Percentiles rank a stretch among this genome's conserved stretches.
Evolutionary conservation across 169 alveolate genomes (phyloP).

Genomic region (Plasmodium adleri): DNA sequence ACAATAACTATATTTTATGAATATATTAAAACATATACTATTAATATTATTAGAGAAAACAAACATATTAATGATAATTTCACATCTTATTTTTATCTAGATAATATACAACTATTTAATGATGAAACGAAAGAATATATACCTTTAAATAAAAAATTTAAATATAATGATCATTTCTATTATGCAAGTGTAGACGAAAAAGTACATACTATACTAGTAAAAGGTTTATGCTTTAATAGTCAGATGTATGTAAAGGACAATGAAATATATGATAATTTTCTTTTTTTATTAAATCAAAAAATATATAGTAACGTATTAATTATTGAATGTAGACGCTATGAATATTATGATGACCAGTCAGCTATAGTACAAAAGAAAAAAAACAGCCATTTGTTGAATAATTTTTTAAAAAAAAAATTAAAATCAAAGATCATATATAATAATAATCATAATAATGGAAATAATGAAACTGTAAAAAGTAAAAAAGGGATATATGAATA

Average conservation of each 20-base stretch:
- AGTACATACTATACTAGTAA: constrained; percentile 12
- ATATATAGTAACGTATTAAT: constrained; percentile 23
- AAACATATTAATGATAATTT: too few species aligned
- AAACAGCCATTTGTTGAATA: not conserved
- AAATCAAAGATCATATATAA: constrained; percentile 2
- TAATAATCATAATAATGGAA: not conserved
- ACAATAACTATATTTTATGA: constrained; percentile 25
- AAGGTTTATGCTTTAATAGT: constrained; percentile 24
- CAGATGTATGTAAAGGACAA: constrained; percentile 25
- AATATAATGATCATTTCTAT: constrained; percentile 18
- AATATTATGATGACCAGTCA: not conserved
- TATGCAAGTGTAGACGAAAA: constrained; percentile 5
- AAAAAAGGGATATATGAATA: constrained; percentile 2
- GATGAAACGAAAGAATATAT: not conserved
- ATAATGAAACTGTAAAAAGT: not conserved
- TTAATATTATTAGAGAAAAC: constrained; percentile 26
- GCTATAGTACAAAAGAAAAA: not conserved
- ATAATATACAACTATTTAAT: constrained; percentile 13
- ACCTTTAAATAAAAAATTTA: constrained; percentile 15
- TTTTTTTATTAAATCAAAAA: constrained; percentile 20
- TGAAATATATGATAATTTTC: not conserved
- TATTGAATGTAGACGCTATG: constrained; percentile 33
- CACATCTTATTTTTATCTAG: constrained; percentile 11
- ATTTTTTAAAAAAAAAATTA: constrained; percentile 15
- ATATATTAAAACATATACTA: constrained; percentile 7